These are phyloP conservation scores for Phytopythium oedochilum DNA, from an alignment of 352 stramenopile species.

Conservation along the genomic window DNA sequence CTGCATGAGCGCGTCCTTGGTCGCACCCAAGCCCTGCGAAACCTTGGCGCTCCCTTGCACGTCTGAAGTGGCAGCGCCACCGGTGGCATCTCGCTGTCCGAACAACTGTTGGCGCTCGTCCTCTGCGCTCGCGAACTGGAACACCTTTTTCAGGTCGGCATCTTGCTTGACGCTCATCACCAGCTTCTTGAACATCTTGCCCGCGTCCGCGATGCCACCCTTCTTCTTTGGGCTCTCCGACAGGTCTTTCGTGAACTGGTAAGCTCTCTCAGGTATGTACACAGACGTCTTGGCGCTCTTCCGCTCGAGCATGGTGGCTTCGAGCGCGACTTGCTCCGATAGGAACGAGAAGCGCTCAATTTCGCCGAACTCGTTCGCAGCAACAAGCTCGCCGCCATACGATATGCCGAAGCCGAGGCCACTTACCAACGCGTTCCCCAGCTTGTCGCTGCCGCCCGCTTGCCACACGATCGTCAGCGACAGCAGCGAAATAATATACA, in stretches of 20 bases:
- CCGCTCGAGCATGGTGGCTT: constrained; percentile 56
- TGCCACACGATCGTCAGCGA: constrained; percentile 52
- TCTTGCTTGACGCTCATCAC: constrained; percentile 58
- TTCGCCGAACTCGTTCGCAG: constrained; percentile 61
- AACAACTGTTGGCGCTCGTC: constrained; percentile 53
- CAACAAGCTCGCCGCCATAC: constrained; percentile 45
- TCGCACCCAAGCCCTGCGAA: constrained; percentile 30
- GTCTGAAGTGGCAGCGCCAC: constrained; percentile 9
- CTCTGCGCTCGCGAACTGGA: constrained; percentile 62
- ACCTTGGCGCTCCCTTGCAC: constrained; percentile 14
- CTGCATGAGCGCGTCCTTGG: constrained; percentile 62
- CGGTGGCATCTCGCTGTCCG: constrained; percentile 29
- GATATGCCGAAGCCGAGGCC: constrained; percentile 38
- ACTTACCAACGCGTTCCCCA: constrained; percentile 37
- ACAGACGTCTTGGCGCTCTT: constrained; percentile 45
- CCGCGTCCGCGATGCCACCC: constrained; percentile 36
- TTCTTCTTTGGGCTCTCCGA: constrained; percentile 45
- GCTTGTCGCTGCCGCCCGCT: constrained; percentile 21
- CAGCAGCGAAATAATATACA: constrained; percentile 64
- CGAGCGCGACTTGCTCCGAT: constrained; percentile 36
- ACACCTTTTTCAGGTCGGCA: constrained; percentile 73
- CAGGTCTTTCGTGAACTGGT: constrained; percentile 23
- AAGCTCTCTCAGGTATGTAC: constrained; percentile 28
- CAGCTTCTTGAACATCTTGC: constrained; percentile 73
- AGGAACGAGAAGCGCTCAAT: constrained; percentile 65